Evolutionary conservation across 2,329 filamentous ascomycete genomes (phyloP), one percentile per base, ranked within the genome.

Genomic region (Arthrobotrys sphaeroides): DNA sequence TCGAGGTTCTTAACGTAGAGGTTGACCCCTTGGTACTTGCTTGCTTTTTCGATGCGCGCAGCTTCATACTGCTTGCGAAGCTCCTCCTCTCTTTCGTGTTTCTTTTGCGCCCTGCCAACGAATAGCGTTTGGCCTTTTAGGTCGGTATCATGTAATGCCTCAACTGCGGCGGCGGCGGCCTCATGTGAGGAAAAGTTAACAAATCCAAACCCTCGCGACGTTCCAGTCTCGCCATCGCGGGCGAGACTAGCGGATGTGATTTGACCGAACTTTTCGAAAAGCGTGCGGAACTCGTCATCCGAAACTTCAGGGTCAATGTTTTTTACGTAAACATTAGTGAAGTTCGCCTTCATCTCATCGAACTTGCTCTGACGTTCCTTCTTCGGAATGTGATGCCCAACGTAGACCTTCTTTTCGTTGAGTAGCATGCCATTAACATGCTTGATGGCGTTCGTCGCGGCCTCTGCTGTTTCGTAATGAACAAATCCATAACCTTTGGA

Each of bases 321-420:
- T 90, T 99, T 99, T 86, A 99, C 92, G 86, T 99, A 99, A 84
- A 99, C 90, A 84, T 99, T 99, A 87, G 95, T 99, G 88, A 96
- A 99, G 88, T 99, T 99, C 84, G 95, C 95, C 90, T 99, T 99
- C 94, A 99, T 99, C 88, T 99, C 95, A 87, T 99, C 95, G 81
- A 98, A 98, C 87, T 99, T 99, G 92, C 93, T 97, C 89, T 98
- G 95, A 81, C 95, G 94, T 83, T 99, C 95, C 89, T 98, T 98
- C 91, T 98, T 98, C 84, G 95, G 94, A 82, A 99, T 98, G 86
- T 99, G 95, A 85, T 97, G 94, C 78, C 95, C 95, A 80, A 99
- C 95, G 81, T 96, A 99, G 78, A 99, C 95, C 89, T 99, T 99
- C 91, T 99, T 99, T 89, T 99, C 95, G 86, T 99, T 99, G 83